phyloP scores from a whole-genome alignment of 257 asterid species.

The Coffea eugenioides region DNA sequence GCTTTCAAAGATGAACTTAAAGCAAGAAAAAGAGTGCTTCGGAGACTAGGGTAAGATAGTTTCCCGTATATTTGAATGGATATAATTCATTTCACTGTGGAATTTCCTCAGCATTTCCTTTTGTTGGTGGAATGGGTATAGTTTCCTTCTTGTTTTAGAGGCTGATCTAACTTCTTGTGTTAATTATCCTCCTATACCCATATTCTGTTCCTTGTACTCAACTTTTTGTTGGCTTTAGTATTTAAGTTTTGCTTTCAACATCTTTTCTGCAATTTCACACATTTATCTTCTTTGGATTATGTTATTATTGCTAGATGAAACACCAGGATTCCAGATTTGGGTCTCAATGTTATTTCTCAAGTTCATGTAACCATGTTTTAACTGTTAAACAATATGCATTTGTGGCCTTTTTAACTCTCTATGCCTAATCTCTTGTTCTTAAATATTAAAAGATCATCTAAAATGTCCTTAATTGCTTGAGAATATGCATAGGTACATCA shows the following conservation, averaged over 20 bases:
- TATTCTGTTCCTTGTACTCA: background rate
- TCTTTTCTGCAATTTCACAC: background rate
- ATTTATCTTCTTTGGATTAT: background rate
- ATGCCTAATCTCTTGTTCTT: background rate
- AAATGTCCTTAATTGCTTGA: slow-evolving; percentile 13
- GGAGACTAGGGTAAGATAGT: slow-evolving; percentile 75
- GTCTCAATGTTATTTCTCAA: background rate
- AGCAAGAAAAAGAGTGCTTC: slow-evolving; percentile 88
- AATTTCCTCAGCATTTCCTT: background rate
- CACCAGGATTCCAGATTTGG: background rate
- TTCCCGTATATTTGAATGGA: slow-evolving; percentile 6
- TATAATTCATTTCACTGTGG: background rate
- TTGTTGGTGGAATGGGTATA: background rate
- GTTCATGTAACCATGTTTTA: background rate
- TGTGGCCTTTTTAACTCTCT: background rate
- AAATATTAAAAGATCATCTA: no score
- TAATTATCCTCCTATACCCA: background rate
- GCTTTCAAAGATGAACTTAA: slow-evolving; percentile 98
- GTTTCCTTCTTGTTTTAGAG: background rate
- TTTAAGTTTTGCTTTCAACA: background rate
- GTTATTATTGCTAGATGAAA: background rate
- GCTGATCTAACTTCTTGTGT: background rate
- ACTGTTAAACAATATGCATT: background rate
- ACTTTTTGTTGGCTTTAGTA: background rate
- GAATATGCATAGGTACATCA: slow-evolving; percentile 55